Evolutionary conservation across 1,284 basidiomycete genomes (phyloP), one percentile per base, ranked within the genome.

Genomic region (Pisolithus thermaeus): DNA sequence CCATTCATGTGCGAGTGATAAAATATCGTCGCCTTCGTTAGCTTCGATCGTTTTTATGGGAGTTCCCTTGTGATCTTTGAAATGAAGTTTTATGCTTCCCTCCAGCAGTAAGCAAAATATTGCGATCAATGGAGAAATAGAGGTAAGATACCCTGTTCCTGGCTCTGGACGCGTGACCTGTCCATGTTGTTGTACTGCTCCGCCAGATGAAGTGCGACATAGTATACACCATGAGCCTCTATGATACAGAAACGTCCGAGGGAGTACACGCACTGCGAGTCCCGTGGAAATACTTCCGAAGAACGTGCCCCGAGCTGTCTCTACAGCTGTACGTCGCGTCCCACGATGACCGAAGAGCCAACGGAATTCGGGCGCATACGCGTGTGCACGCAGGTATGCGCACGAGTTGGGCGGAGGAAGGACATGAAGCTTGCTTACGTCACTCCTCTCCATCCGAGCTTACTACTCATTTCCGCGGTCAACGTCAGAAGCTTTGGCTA

Each of bases 1-100:
- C 67, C 97, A 84, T 69, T 98, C 95, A 66, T 97, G 95, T 3
- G 96, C 95, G 52, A 99, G 78, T 42, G 84, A 83, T 41, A 99
- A 74, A 30, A 99, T 73, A 67, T 97, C 92, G 65, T 99, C 96
- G 14, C 95, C 96, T 65, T 94, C 92, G 66, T 90, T 95, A 1
- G 80, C 95, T 68, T 97, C 90, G 9, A 97, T 83, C 0, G 90
- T 95, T 72, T 89, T 93, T 53, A 98, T 75, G 6, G 80, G 73
- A 37, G 77, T 77, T 5, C 93, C 95, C 62, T 92, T 93, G 2
- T 92, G 77, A 68, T 97, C 93, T 60, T 88, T 83, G 74, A 96
- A 98, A 59, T 88, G 83, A 8, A 98, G 73, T 62, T 87, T 95
- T 61, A 98, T 86, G 7, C 94, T 95, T 58, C 11, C 18, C 46